phyloP scores from a whole-genome alignment of 2,329 filamentous ascomycete species.

The Verticillium dahliae region DNA sequence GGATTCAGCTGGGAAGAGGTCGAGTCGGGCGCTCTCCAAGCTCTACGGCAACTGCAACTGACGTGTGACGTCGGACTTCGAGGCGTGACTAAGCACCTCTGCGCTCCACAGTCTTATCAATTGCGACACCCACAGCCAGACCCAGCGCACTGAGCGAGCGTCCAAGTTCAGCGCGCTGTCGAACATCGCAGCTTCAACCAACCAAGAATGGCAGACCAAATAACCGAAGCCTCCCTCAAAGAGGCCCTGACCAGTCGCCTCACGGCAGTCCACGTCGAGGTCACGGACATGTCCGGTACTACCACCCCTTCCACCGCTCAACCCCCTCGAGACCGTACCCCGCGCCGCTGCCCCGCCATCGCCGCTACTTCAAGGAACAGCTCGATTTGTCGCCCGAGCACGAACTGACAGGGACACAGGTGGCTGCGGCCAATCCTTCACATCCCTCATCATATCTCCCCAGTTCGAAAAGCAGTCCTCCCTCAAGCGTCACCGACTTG shows the following conservation, averaged over 20 bases:
- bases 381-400: background rate
- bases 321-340: background rate
- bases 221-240: conserved; percentile 68
- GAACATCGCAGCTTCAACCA: background rate
- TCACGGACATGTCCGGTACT: conserved; percentile 87
- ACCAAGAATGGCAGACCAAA: conserved; percentile 44
- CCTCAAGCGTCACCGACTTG: conserved; percentile 78
- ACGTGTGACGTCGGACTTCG: background rate
- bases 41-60: background rate
- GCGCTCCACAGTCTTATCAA: conserved; percentile 12
- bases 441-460: conserved; percentile 54
- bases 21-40: background rate
- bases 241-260: conserved; percentile 63
- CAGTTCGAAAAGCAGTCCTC: conserved; percentile 66
- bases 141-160: background rate
- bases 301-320: background rate
- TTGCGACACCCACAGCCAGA: background rate
- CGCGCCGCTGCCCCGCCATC: background rate
- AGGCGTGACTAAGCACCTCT: background rate
- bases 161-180: background rate
- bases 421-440: conserved; percentile 57
- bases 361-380: background rate
- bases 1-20: background rate
- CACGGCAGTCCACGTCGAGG: conserved; percentile 72
- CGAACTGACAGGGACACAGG: conserved; percentile 27